Percentiles rank a stretch among this genome's conserved stretches.
Evolutionary conservation across 2,329 filamentous ascomycete genomes (phyloP).

Genomic region (Diplodia corticola): DNA sequence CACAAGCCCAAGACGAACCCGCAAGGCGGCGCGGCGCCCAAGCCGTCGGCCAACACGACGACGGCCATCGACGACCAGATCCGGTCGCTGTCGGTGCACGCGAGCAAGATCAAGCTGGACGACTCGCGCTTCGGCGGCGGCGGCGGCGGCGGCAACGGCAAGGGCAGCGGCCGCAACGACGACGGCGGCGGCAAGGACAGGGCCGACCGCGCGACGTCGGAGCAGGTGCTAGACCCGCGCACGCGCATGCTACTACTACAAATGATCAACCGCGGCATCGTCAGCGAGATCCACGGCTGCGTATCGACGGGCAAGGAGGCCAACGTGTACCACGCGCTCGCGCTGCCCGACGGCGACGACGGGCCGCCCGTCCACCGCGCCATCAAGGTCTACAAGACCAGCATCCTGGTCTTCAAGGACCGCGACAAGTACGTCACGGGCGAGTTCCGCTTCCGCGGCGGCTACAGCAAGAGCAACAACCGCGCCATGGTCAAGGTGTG

Average conservation of each 20-base stretch:
- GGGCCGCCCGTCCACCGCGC: slow-evolving; percentile 67
- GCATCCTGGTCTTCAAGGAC: slow-evolving; percentile 97
- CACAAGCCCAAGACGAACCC: slow-evolving; percentile 71
- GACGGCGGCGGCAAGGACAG: slow-evolving; percentile 72
- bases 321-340: slow-evolving; percentile 91
- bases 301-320: slow-evolving; percentile 97
- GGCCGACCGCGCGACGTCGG: slow-evolving; percentile 87
- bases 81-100: slow-evolving; percentile 78
- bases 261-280: slow-evolving; percentile 88
- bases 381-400: slow-evolving; percentile 99
- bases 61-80: slow-evolving; percentile 86
- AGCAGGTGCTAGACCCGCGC: slow-evolving; percentile 90
- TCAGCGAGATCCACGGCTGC: slow-evolving; percentile 91
- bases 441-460: slow-evolving; percentile 86
- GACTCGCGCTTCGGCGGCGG: slow-evolving; percentile 44
- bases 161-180: slow-evolving; percentile 42
- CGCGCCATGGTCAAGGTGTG: slow-evolving; percentile 97
- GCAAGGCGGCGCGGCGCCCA: slow-evolving; percentile 54
- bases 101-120: slow-evolving; percentile 76
- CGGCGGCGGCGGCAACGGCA: slow-evolving; percentile 45
- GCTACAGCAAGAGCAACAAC: slow-evolving; percentile 92
- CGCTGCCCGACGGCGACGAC: slow-evolving; percentile 56
- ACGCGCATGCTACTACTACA: slow-evolving; percentile 95
- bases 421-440: slow-evolving; percentile 93
- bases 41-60: slow-evolving; percentile 75